A percentile compares a stretch with the other conserved stretches of the same genome.
Conservation (phyloP, 2,329 filamentous ascomycete genomes). For the Chlorencoelia australis region DNA sequence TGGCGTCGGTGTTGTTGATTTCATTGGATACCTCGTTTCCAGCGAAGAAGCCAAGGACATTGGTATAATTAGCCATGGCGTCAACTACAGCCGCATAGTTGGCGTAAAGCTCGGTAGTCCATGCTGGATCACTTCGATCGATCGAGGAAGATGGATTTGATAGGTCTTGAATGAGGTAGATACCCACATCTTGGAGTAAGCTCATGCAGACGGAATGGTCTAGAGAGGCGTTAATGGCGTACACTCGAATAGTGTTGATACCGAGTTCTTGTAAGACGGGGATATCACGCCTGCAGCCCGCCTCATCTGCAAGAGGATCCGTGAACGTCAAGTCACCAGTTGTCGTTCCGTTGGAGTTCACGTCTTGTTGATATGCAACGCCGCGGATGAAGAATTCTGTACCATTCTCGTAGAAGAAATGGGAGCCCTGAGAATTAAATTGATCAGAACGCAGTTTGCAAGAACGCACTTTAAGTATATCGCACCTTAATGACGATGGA, state of each 20-base stretch:
- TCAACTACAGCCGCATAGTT: slow-evolving; percentile 84
- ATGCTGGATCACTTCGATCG: slow-evolving; percentile 67
- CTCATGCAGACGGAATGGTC: slow-evolving; percentile 82
- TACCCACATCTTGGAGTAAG: slow-evolving; percentile 70
- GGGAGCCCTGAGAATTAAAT: slow-evolving; percentile 21
- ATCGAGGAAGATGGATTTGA: slow-evolving; percentile 75
- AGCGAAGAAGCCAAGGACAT: slow-evolving; percentile 94
- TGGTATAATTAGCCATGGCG: slow-evolving; percentile 69
- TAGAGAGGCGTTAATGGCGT: slow-evolving; percentile 72
- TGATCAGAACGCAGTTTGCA: not conserved
- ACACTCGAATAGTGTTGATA: slow-evolving; percentile 92
- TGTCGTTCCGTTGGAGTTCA: slow-evolving; percentile 43
- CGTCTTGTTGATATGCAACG: slow-evolving; percentile 88
- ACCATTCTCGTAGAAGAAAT: slow-evolving; percentile 41
- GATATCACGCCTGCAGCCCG: slow-evolving; percentile 73
- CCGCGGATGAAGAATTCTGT: slow-evolving; percentile 90
- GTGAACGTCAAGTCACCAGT: slow-evolving; percentile 48
- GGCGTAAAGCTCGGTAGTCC: slow-evolving; percentile 67
- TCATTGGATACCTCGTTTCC: slow-evolving; percentile 95
- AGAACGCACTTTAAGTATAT: not conserved
- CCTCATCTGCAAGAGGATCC: slow-evolving; percentile 70
- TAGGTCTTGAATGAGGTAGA: slow-evolving; percentile 91
- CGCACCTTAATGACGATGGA: slow-evolving; percentile 38
- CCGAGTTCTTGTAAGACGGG: slow-evolving; percentile 67
- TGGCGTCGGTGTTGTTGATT: slow-evolving; percentile 77